Evolutionary conservation across 1,139 yeast species (phyloP).

Genomic region (Candida neerlandica): DNA sequence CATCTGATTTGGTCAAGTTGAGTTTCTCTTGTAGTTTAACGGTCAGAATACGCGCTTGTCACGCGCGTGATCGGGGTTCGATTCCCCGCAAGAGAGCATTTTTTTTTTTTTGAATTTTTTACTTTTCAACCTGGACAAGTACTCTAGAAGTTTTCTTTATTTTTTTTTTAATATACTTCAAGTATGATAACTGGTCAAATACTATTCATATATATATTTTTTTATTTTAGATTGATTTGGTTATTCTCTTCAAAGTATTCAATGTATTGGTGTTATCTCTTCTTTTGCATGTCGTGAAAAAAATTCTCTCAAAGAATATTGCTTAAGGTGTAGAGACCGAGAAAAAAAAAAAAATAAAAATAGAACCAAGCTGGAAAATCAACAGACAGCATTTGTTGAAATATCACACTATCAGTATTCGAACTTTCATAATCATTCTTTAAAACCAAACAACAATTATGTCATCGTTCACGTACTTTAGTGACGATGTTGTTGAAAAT

Average conservation of each 20-base stretch:
- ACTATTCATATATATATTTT: not conserved
- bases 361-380: not conserved
- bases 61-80: constrained; percentile 11
- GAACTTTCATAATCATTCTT: not conserved
- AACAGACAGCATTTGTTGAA: not conserved
- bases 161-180: not conserved
- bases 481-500: constrained; percentile 30
- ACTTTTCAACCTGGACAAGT: too few relatives aligned
- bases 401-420: too few relatives aligned
- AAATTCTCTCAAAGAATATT: not conserved
- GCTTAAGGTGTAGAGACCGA: not conserved
- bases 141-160: too few relatives aligned
- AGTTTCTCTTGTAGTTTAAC: constrained; percentile 7
- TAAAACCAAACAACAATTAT: not conserved
- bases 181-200: too few relatives aligned
- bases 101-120: not conserved
- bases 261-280: not conserved
- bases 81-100: constrained; percentile 9
- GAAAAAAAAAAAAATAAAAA: not conserved
- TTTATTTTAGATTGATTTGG: too few relatives aligned
- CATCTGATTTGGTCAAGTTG: constrained; percentile 1
- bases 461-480: constrained; percentile 23
- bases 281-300: not conserved
- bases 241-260: not conserved
- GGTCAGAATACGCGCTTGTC: constrained; percentile 10